phyloP scores from a whole-genome alignment of 768 basidiomycete genomes.

The Psilocybe cubensis region DNA sequence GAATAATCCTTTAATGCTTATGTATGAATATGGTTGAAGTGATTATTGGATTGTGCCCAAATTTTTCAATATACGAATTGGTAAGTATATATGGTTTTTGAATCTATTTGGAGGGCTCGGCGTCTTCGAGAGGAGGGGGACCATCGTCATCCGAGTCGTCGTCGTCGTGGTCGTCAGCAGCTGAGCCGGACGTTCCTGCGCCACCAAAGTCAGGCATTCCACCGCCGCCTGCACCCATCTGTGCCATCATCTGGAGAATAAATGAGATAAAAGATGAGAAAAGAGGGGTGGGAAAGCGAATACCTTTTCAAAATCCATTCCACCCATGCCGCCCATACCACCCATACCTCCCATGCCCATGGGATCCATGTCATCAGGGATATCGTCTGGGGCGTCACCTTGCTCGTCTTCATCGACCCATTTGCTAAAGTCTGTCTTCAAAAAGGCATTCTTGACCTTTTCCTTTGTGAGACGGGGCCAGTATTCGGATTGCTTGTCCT shows the following conservation, averaged over 20 bases:
- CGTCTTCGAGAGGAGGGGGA: slow-evolving; percentile 83
- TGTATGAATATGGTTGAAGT: too few species aligned
- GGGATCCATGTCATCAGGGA: slow-evolving; percentile 50
- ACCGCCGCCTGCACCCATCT: slow-evolving; percentile 40
- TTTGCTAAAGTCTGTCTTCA: slow-evolving; percentile 95
- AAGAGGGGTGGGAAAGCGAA: neutral
- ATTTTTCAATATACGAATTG: neutral
- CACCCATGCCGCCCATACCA: slow-evolving; percentile 59
- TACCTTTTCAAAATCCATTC: slow-evolving; percentile 73
- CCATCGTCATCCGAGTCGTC: slow-evolving; percentile 66
- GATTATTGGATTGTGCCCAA: too few species aligned
- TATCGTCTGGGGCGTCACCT: slow-evolving; percentile 54
- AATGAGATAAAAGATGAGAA: neutral
- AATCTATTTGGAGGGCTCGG: slow-evolving; percentile 45
- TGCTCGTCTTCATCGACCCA: slow-evolving; percentile 99
- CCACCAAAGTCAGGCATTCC: slow-evolving; percentile 25
- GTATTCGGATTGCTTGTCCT: slow-evolving; percentile 72
- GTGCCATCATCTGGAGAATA: slow-evolving; percentile 50
- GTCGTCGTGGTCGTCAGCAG: slow-evolving; percentile 37
- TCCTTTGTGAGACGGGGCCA: slow-evolving; percentile 95
- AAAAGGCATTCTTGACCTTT: slow-evolving; percentile 74
- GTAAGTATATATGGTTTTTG: neutral
- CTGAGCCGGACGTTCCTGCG: slow-evolving; percentile 20
- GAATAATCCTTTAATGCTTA: too few species aligned
- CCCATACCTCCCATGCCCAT: slow-evolving; percentile 56